Evolutionary conservation across 2,329 filamentous ascomycete genomes (phyloP).

Genomic region (Verticillium nubilum): DNA sequence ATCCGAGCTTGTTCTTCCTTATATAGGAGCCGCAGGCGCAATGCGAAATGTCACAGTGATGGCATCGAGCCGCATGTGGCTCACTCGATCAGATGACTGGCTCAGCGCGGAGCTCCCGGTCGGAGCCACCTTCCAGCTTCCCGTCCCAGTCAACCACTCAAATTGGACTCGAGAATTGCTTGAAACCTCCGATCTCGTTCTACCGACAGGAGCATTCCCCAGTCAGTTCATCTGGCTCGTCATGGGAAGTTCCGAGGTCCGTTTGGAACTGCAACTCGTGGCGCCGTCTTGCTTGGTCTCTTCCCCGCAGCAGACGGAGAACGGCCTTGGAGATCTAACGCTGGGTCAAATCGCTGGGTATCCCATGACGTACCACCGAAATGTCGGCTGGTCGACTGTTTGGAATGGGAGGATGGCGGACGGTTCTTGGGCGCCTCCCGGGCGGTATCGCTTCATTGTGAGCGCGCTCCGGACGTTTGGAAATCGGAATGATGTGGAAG

Average conservation of each 20-base stretch:
- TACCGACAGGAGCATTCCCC: slow-evolving; percentile 5
- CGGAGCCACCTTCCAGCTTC: slow-evolving; percentile 7
- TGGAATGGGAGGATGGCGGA: slow-evolving; percentile 44
- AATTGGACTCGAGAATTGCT: slow-evolving; percentile 4
- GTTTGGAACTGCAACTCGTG: slow-evolving; percentile 1
- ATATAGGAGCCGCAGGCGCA: slow-evolving; percentile 6
- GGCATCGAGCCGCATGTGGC: background rate
- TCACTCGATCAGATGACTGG: slow-evolving; percentile 6
- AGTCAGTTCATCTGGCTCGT: slow-evolving; percentile 7
- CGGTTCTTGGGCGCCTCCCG: slow-evolving; percentile 41
- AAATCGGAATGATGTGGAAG: slow-evolving; percentile 4
- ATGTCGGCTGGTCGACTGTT: slow-evolving; percentile 2
- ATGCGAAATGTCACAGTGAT: slow-evolving; percentile 9
- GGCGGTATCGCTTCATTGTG: slow-evolving; percentile 38
- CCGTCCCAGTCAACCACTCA: background rate
- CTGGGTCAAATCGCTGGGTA: slow-evolving; percentile 5
- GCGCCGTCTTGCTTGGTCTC: background rate
- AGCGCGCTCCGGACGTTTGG: slow-evolving; percentile 12
- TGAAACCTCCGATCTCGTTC: background rate
- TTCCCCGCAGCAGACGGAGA: background rate
- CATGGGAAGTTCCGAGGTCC: slow-evolving; percentile 11
- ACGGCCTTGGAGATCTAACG: slow-evolving; percentile 4
- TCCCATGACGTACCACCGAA: slow-evolving; percentile 2
- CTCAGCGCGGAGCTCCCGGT: background rate
- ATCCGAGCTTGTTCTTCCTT: slow-evolving; percentile 3